Percentiles rank a stretch among this genome's conserved stretches.
Evolutionary conservation across 2,329 filamentous ascomycete species (phyloP).

Genomic region (Fusarium nematophilum): DNA sequence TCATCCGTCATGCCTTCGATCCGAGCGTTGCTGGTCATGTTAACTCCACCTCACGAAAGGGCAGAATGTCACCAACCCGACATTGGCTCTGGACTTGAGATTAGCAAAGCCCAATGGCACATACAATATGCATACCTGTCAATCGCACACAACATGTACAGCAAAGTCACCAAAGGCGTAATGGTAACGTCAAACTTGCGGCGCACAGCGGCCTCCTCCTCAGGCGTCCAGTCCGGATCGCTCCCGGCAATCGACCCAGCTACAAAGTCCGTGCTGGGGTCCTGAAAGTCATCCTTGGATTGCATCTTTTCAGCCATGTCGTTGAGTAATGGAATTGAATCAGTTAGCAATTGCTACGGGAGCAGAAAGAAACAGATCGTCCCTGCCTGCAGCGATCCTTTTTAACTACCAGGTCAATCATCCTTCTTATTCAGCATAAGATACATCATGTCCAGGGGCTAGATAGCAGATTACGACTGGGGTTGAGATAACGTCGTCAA

Average conservation of each 20-base stretch:
- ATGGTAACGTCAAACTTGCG: constrained; percentile 65
- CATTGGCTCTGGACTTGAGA: constrained; percentile 5
- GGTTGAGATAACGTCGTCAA: no score
- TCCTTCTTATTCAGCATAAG: no score
- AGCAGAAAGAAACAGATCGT: no score
- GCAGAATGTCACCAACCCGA: constrained; percentile 45
- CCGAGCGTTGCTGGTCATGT: constrained; percentile 61
- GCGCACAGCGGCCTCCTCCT: constrained; percentile 61
- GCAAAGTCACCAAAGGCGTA: constrained; percentile 62
- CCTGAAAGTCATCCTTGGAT: background rate
- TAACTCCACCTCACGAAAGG: no score
- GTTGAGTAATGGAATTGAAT: background rate
- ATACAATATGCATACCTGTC: no score
- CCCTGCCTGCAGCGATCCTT: no score
- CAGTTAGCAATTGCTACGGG: no score
- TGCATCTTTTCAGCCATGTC: background rate
- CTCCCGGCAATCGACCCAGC: background rate
- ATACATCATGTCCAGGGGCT: no score
- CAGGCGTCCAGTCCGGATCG: constrained; percentile 55
- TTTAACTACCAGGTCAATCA: no score
- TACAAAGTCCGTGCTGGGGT: background rate
- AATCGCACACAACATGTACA: constrained; percentile 62
- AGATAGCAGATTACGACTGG: no score
- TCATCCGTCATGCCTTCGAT: constrained; percentile 65
- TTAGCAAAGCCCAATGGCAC: no score